Conservation (phyloP, 2,329 filamentous ascomycete species). For the Venturia effusa region DNA sequence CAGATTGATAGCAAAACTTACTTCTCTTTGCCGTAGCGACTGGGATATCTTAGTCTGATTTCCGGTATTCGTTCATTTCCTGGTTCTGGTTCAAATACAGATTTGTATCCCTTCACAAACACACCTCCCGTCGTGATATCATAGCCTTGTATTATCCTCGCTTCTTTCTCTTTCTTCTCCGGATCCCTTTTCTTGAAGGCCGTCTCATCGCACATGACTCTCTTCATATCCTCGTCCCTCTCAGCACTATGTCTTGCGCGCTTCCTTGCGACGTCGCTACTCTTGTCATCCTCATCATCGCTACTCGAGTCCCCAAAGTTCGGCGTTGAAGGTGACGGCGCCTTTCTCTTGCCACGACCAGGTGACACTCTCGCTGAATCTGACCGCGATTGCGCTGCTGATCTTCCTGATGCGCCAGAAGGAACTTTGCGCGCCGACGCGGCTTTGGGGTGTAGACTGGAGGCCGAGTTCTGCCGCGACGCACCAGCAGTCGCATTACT, state of each 20-base stretch:
- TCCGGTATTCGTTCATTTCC: not conserved
- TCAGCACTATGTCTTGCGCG: not conserved
- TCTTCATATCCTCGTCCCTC: not conserved
- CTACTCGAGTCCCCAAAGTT: constrained; percentile 1
- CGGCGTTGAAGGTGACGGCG: not conserved
- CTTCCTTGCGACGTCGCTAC: not conserved
- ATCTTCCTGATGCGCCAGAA: not conserved
- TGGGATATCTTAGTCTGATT: constrained; percentile 4
- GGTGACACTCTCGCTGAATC: not conserved
- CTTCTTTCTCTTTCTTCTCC: not conserved
- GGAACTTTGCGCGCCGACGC: not conserved
- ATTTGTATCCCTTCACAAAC: not conserved
- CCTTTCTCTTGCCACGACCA: not conserved
- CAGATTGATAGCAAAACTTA: not conserved
- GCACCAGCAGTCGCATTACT: not conserved
- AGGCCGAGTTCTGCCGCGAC: not conserved
- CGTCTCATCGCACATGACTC: not conserved
- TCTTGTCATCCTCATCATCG: not conserved
- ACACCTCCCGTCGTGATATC: not conserved
- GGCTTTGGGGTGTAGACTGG: not conserved
- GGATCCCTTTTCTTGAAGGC: not conserved
- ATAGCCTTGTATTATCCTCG: constrained; percentile 1
- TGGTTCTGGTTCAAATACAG: not conserved
- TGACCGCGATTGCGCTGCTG: not conserved
- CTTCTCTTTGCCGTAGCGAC: not conserved